Evolutionary conservation across 805 yeast species (phyloP), one percentile per base, ranked within the genome.

Genomic region (Clavispora carvajalis): DNA sequence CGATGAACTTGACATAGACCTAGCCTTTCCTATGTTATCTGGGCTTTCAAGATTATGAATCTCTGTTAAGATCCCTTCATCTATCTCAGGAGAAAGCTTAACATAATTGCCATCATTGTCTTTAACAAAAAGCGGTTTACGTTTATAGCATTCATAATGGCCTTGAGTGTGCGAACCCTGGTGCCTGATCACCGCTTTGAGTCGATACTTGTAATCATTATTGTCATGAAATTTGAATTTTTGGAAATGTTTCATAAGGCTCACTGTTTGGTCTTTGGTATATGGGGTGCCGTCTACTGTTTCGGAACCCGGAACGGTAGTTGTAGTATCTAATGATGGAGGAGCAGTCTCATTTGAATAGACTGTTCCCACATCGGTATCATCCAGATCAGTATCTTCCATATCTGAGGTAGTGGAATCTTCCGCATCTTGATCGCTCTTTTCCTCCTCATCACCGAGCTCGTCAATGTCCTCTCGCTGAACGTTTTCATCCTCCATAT

Each of bases 151-250:
- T 53, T 90, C 95, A 57, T 89, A 90, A 56, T 90, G 98, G 1
- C 98, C 98, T 33, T 79, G 76, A 16, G 80, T 74, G 60, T 90
- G 97, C 1, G 91, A 80, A 0, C 99, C 99, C 34, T 81, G 78
- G 58, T 93, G 98, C 48, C 89, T 75, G 15, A 93, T 79, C 46
- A 87, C 66, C 0, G 96, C 84, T 46, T 73, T 76, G 26, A 93
- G 68, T 44, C 68, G 67, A 58, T 86, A 89, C 30, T 65, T 71
- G 44, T 61, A 65, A 24, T 56, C 57, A 46, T 65, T 70, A 42
- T 67, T 66, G 7, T 65, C 72, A 48, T 60, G 62, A 55, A 65
- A 66, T 45, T 67, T 61, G 48, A 64, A 52, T 46, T 61, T 43
- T 46, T 65, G 53, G 56, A 66, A 67, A 41, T 65, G 70, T 16